Evolutionary conservation across 2,329 filamentous ascomycete genomes (phyloP).

Genomic region (Arachnomyces sp.): DNA sequence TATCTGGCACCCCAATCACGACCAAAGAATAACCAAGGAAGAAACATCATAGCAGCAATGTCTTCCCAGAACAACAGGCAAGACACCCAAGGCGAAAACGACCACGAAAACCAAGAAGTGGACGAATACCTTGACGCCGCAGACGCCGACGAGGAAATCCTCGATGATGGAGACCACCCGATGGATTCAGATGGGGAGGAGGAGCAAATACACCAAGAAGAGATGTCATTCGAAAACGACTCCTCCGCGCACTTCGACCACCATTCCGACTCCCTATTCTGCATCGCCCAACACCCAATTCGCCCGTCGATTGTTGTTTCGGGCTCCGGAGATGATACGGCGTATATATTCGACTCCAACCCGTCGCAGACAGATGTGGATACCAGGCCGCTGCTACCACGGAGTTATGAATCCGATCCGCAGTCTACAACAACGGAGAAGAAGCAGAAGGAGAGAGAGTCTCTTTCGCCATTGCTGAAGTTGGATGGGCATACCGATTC

Average conservation of each 20-base stretch:
- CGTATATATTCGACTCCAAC: slow-evolving; percentile 75
- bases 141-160: slow-evolving; percentile 72
- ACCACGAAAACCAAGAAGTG: slow-evolving; percentile 50
- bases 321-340: slow-evolving; percentile 77
- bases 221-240: slow-evolving; percentile 82
- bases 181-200: slow-evolving; percentile 69
- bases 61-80: slow-evolving; percentile 16
- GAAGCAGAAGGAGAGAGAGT: slow-evolving; percentile 47
- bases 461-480: slow-evolving; percentile 59
- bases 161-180: slow-evolving; percentile 59
- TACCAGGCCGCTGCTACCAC: slow-evolving; percentile 61
- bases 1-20: too few species aligned
- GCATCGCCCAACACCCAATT: slow-evolving; percentile 85
- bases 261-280: slow-evolving; percentile 87
- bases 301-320: slow-evolving; percentile 74
- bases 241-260: slow-evolving; percentile 85
- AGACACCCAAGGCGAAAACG: slow-evolving; percentile 18
- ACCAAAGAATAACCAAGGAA: too few species aligned
- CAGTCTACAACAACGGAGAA: slow-evolving; percentile 28
- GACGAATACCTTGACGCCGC: slow-evolving; percentile 68
- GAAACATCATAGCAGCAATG: too few species aligned
- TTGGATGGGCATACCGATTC: slow-evolving; percentile 90
- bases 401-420: slow-evolving; percentile 64
- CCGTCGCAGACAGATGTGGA: slow-evolving; percentile 43
- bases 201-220: slow-evolving; percentile 46